Evolutionary conservation across 805 yeast species (phyloP), one percentile per base, ranked within the genome.

Genomic region (Metschnikowia cerradonensis): DNA sequence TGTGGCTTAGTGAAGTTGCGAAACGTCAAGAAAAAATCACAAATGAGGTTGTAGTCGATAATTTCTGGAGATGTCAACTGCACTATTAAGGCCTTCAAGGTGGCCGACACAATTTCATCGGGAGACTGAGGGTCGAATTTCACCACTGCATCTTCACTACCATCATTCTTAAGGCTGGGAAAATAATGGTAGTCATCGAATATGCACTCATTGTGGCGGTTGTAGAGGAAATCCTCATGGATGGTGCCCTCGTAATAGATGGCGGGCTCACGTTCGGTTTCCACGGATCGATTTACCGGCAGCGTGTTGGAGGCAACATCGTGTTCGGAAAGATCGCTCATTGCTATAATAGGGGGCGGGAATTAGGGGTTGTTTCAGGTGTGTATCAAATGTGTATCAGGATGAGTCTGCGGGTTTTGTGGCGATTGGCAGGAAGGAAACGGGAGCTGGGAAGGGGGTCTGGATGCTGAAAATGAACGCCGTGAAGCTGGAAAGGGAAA

Each of bases 1-100:
- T 70, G 63, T n/a, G 85, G 67, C 15, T 81, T 70, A 36, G 86
- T 70, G 63, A 88, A 90, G 48, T 83, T 76, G 46, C 98, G 75
- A 67, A 81, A 91, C 1, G 96, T 84, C 46, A 92, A 76, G 65
- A 92, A 88, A 65, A 94, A 90, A 69, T 94, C 97, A 44, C 91
- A 80, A 49, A 91, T 71, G 37, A 86, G 76, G 54, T 82, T 80
- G 65, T 92, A 92, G 65, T 90, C 91, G 15, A 92, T 78, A 5
- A 81, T 68, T 51, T 82, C 80, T 4, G 94, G 91, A 10, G 88
- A 81, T 1, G 96, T 85, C 31, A 85, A 64, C 58, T 83, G 82
- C 7, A 80, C 81, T 8, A 84, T 66, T 17, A 84, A 65, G 3
- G 84, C 78, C 51, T 61, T 64, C n/a, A 73, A 49, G 1, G 76